Conservation (phyloP, 2,329 filamentous ascomycete species). For the Colletotrichum sp. region DNA sequence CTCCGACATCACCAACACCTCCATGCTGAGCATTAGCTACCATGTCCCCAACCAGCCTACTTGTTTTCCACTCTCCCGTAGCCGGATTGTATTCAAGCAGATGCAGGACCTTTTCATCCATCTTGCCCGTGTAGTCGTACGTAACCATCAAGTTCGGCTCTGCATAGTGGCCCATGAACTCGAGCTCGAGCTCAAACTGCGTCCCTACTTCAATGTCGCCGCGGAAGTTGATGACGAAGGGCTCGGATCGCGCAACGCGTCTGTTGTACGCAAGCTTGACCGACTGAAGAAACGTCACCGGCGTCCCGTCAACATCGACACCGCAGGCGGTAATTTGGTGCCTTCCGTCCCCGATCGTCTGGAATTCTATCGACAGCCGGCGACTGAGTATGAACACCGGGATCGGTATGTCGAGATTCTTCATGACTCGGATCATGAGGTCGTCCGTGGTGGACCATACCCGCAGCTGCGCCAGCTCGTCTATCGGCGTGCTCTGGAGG, state of each 20-base stretch:
- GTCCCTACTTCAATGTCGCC: constrained; percentile 26
- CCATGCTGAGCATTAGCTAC: background rate
- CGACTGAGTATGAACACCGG: constrained; percentile 42
- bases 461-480: constrained; percentile 35
- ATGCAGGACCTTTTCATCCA: constrained; percentile 21
- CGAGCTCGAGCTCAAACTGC: constrained; percentile 41
- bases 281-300: constrained; percentile 42
- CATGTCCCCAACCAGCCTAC: background rate
- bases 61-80: constrained; percentile 29
- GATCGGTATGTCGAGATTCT: constrained; percentile 38
- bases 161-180: constrained; percentile 53
- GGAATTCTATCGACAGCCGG: constrained; percentile 33
- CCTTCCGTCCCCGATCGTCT: constrained; percentile 23
- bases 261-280: constrained; percentile 43
- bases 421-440: constrained; percentile 45
- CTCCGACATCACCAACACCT: rapidly evolving
- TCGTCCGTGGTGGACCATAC: constrained; percentile 41
- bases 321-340: constrained; percentile 36
- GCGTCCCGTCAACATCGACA: constrained; percentile 46
- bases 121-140: constrained; percentile 20
- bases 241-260: constrained; percentile 38
- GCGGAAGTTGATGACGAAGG: constrained; percentile 40
- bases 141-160: constrained; percentile 42
- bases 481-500: constrained; percentile 47
- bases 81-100: constrained; percentile 33